Base-by-base conservation (phyloP, 2,329 filamentous ascomycete species). In the Colletotrichum sp. region DNA sequence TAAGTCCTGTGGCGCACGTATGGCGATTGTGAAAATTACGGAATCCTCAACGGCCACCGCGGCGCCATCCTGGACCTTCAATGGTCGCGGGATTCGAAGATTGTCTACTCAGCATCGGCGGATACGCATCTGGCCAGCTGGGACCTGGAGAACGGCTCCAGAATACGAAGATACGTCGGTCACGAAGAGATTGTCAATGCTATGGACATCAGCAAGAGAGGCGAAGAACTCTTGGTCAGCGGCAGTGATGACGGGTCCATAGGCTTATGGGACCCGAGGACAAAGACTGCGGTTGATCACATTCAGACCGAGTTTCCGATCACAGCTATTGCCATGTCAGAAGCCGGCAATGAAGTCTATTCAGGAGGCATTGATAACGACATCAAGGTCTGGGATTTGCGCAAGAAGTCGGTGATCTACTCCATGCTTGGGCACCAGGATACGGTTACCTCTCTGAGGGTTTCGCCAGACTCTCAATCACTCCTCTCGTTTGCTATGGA, bases 141-240 rank as follows among this genome's bases (percentile, higher is more conserved):
- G 96, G 96, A 99, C 82, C 87, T 98, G 57, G 96, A 97, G 79
- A 96, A 95, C 0, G 96, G 96, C n/a, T 91, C 94, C 79, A 92
- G 97, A 81, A 98, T 99, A 90, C 94, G 97, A 78, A 92, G 95
- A 82, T 98, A 99, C 82, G 88, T 96, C 13, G 97, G 97, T 1
- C 97, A 99, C 82, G 96, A 98, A 81, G 96, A 98, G 84, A 91
- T 98, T n/a, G 93, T 99, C 87, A 99, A 99, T 85, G 92, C 94
- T 76, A 88, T 99, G 84, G 96, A 98, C 81, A 93, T 98, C 77
- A 97, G 94, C 87, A 94, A 93, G 83, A 91, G 97, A 81, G 97
- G 97, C 69, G 95, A 98, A 83, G 97, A 99, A 82, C 87, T 98
- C 68, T 87, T 99, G 62, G 91, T 98, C 77, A 98, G 95, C 82